Percentiles rank a stretch among this genome's conserved stretches.
phyloP scores from a whole-genome alignment of 1,139 yeast species.

The Scheffersomyces illinoinensis region DNA sequence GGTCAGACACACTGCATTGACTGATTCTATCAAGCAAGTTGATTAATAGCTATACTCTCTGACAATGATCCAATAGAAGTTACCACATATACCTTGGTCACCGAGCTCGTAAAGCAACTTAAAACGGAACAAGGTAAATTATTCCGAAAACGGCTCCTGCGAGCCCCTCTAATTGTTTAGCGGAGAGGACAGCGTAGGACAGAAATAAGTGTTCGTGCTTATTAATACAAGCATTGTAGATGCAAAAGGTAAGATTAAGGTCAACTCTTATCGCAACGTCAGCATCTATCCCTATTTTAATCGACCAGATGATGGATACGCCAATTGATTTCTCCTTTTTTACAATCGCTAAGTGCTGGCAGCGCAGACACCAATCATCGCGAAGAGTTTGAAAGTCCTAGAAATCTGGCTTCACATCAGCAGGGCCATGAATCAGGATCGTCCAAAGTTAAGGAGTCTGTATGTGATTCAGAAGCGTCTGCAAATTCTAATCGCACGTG shows the following conservation, averaged over 20 bases:
- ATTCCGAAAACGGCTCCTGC: neutral
- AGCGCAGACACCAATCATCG: no score
- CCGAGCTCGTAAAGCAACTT: no score
- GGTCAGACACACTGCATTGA: neutral
- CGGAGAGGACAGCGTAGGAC: neutral
- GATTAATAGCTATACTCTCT: neutral
- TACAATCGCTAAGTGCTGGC: no score
- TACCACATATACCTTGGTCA: neutral
- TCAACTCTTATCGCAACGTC: neutral
- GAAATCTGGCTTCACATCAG: neutral
- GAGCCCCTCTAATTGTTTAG: neutral
- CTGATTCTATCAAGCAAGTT: neutral
- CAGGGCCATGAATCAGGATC: neutral
- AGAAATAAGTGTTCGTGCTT: neutral
- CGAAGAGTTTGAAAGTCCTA: neutral
- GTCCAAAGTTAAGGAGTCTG: neutral
- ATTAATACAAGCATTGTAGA: neutral
- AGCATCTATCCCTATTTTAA: no score
- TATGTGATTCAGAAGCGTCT: neutral
- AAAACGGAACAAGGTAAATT: no score
- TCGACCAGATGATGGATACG: neutral
- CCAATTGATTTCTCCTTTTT: neutral
- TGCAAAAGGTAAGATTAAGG: neutral
- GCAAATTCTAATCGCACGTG: neutral
- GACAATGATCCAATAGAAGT: neutral